Percentiles rank a stretch among this genome's conserved stretches.
Conservation (phyloP, 176 grass and related monocot genomes). For the Otatea glauca region DNA sequence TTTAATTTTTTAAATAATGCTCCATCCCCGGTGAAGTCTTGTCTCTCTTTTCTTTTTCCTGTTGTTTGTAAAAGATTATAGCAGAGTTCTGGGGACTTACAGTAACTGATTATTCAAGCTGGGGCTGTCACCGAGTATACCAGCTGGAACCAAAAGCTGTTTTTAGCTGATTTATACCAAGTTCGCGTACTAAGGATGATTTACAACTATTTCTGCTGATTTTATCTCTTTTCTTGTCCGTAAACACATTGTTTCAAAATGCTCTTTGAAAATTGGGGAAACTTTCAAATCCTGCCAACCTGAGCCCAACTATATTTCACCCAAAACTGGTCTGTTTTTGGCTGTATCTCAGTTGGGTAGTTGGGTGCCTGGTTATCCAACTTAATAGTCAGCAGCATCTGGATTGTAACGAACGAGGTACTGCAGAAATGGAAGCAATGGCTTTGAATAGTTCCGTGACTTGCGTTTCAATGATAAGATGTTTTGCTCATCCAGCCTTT, state of each 20-base stretch:
- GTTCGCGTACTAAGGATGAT: not conserved
- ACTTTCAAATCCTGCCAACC: not conserved
- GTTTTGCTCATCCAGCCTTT: not conserved
- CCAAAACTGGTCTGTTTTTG: slow-evolving; percentile 3
- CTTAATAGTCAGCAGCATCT: not conserved
- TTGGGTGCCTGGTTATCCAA: not conserved
- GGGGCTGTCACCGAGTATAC: not conserved
- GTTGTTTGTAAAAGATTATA: slow-evolving; percentile 8
- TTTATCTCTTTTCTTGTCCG: not conserved
- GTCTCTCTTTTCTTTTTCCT: slow-evolving; percentile 35
- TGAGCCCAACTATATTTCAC: not conserved
- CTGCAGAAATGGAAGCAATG: slow-evolving; percentile 16
- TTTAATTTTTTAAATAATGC: slow-evolving; percentile 1
- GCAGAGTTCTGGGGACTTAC: slow-evolving; percentile 6
- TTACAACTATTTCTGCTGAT: not conserved
- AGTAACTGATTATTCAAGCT: slow-evolving; percentile 22
- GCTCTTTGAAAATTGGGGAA: not conserved
- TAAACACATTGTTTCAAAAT: slow-evolving; percentile 16
- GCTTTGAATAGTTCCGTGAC: not conserved
- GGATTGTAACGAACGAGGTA: not conserved
- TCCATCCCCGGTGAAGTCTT: slow-evolving; percentile 20
- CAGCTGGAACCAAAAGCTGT: not conserved
- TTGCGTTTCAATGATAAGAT: not conserved
- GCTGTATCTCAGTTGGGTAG: not conserved
- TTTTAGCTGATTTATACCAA: slow-evolving; percentile 8